phyloP scores from a whole-genome alignment of 1,139 yeast genomes.

The Saccharomyces hybrid region DNA sequence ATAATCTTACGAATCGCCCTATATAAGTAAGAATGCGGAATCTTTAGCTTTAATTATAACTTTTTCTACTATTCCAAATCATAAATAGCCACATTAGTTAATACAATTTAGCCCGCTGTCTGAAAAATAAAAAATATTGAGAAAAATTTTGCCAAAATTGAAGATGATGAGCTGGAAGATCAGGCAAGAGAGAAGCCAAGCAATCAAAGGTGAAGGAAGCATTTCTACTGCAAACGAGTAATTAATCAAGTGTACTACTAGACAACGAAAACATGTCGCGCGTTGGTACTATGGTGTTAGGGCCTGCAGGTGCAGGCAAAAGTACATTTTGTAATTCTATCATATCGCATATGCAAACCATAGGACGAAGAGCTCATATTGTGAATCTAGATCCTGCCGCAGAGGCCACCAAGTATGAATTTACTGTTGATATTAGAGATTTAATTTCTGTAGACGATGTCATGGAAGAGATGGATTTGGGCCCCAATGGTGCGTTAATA shows the following conservation, averaged over 20 bases:
- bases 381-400: slow-evolving; percentile 98
- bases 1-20: neutral
- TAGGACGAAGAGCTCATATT: slow-evolving; percentile 89
- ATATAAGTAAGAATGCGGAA: too few relatives aligned
- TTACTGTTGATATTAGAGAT: slow-evolving; percentile 88
- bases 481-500: slow-evolving; percentile 92
- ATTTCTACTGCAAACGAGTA: too few relatives aligned
- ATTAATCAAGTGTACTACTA: too few relatives aligned
- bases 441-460: slow-evolving; percentile 87
- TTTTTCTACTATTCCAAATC: neutral
- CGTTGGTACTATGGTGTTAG: slow-evolving; percentile 90
- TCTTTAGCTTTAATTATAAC: neutral
- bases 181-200: neutral
- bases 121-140: neutral
- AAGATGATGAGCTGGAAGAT: neutral
- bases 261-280: slow-evolving; percentile 55
- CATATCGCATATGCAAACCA: slow-evolving; percentile 78
- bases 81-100: neutral
- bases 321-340: slow-evolving; percentile 86
- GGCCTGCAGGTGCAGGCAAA: slow-evolving; percentile 98
- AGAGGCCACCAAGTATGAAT: slow-evolving; percentile 83
- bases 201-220: neutral
- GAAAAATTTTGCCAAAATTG: neutral
- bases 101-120: slow-evolving; percentile 9
- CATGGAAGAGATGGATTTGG: slow-evolving; percentile 91